Percentiles rank a stretch among this genome's conserved stretches.
Conservation (phyloP, 768 basidiomycete species). For the Chalciporus chontae region DNA sequence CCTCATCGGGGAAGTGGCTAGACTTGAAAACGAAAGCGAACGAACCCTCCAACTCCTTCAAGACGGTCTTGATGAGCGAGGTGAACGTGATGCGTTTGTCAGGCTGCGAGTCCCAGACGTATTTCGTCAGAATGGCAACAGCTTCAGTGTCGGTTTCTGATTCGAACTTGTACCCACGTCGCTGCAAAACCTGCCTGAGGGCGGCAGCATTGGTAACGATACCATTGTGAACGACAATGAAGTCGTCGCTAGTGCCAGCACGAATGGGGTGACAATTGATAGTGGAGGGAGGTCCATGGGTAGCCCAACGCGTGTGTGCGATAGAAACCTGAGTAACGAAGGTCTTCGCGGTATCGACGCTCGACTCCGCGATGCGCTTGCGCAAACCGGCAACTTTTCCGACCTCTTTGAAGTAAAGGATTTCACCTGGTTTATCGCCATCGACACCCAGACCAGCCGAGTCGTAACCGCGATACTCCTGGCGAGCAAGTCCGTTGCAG, state of each 20-base stretch:
- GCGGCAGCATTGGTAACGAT: slow-evolving; percentile 94
- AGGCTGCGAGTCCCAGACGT: slow-evolving; percentile 91
- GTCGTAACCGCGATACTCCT: slow-evolving; percentile 99
- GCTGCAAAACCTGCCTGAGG: slow-evolving; percentile 88
- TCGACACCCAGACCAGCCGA: slow-evolving; percentile 90
- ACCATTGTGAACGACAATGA: slow-evolving; percentile 96
- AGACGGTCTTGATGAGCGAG: slow-evolving; percentile 87
- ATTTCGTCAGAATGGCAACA: slow-evolving; percentile 93
- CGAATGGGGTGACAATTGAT: slow-evolving; percentile 94
- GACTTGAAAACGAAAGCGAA: slow-evolving; percentile 99
- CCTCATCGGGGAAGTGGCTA: slow-evolving; percentile 89
- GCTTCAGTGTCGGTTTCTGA: slow-evolving; percentile 98
- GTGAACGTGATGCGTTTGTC: slow-evolving; percentile 87
- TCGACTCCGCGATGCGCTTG: slow-evolving; percentile 76
- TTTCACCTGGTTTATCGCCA: slow-evolving; percentile 76
- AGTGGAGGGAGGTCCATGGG: slow-evolving; percentile 86
- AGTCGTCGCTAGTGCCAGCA: slow-evolving; percentile 76
- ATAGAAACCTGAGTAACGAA: slow-evolving; percentile 90
- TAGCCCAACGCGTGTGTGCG: slow-evolving; percentile 99
- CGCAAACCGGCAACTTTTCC: slow-evolving; percentile 94
- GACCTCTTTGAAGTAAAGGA: slow-evolving; percentile 93
- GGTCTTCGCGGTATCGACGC: slow-evolving; percentile 69
- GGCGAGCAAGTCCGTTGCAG: slow-evolving; percentile 83
- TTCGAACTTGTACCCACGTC: slow-evolving; percentile 91
- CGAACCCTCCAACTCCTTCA: slow-evolving; percentile 97